These are phyloP conservation scores for Phycomyces blakesleeanus DNA, from an alignment of 192 early-diverging fungal species.

Conservation along the genomic window DNA sequence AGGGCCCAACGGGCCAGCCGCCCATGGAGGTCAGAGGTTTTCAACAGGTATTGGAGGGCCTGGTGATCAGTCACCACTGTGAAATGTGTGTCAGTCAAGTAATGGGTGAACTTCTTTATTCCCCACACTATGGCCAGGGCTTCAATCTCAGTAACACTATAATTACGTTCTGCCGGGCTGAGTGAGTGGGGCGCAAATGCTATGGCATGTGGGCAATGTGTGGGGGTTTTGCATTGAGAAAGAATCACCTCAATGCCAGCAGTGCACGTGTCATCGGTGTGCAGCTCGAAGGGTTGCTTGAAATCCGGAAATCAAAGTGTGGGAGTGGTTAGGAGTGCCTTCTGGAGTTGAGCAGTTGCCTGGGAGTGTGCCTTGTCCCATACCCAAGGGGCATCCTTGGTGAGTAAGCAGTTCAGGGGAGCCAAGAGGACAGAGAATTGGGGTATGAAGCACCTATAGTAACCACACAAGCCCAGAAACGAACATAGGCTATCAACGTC, in stretches of 20 bases:
- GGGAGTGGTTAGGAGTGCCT: not conserved
- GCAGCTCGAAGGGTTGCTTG: not conserved
- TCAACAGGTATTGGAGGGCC: too few relatives aligned
- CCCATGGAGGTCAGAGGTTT: too few relatives aligned
- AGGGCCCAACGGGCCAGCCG: too few relatives aligned
- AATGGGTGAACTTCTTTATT: not conserved
- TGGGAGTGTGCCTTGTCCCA: not conserved
- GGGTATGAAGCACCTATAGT: not conserved
- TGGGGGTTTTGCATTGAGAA: too few relatives aligned
- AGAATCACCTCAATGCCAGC: not conserved
- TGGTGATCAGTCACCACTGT: too few relatives aligned
- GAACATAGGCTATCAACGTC: not conserved
- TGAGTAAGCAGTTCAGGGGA: not conserved
- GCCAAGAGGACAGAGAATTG: not conserved
- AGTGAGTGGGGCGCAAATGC: not conserved
- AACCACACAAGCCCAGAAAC: not conserved
- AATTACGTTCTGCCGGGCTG: too few relatives aligned
- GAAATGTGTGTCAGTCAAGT: not conserved
- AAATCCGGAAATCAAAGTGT: not conserved
- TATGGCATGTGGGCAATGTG: too few relatives aligned
- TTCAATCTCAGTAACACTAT: constrained; percentile 1
- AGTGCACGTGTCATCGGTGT: not conserved
- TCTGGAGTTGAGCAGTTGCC: not conserved
- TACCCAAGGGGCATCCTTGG: not conserved
- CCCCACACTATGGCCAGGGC: not conserved